Conservation (phyloP, 1,139 yeast genomes). For the Groenewaldozyma auringiensis region DNA sequence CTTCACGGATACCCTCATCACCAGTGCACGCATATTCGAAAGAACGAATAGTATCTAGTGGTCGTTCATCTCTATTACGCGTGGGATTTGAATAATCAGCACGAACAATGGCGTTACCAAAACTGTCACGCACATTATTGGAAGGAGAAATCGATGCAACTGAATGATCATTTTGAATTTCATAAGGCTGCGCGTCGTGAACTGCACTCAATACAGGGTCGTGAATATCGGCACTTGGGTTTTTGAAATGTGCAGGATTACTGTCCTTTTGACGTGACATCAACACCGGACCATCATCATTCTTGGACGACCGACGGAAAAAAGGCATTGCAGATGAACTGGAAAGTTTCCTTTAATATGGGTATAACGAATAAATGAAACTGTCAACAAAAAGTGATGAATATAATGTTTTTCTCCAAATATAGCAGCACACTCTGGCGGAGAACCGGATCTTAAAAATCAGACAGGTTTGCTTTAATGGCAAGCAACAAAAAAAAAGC, state of each 20-base stretch:
- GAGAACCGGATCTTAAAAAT: not conserved
- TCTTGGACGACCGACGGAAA: conserved; percentile 15
- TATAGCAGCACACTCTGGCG: not conserved
- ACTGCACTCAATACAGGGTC: conserved; percentile 90
- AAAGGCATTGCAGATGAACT: conserved; percentile 20
- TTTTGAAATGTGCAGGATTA: conserved; percentile 13
- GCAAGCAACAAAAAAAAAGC: too few species aligned
- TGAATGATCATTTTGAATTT: conserved; percentile 50
- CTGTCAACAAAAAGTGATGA: too few species aligned
- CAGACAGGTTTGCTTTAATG: too few species aligned
- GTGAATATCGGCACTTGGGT: conserved; percentile 42
- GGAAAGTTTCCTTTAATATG: too few species aligned
- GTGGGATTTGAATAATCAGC: conserved; percentile 92
- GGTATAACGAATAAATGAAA: too few species aligned
- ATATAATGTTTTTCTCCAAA: not conserved
- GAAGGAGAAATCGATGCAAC: conserved; percentile 37
- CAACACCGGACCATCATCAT: conserved; percentile 17
- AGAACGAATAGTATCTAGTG: conserved; percentile 85
- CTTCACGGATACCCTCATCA: conserved; percentile 66
- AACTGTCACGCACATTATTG: conserved; percentile 58
- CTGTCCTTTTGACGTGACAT: conserved; percentile 1
- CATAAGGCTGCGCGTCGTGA: conserved; percentile 93
- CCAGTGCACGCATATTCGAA: conserved; percentile 94
- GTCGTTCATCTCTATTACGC: conserved; percentile 86
- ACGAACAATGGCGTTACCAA: conserved; percentile 65